A percentile compares a stretch with the other conserved stretches of the same genome.
Conservation (phyloP, 2,329 filamentous ascomycete genomes). For the Endocalyx cinctus region DNA sequence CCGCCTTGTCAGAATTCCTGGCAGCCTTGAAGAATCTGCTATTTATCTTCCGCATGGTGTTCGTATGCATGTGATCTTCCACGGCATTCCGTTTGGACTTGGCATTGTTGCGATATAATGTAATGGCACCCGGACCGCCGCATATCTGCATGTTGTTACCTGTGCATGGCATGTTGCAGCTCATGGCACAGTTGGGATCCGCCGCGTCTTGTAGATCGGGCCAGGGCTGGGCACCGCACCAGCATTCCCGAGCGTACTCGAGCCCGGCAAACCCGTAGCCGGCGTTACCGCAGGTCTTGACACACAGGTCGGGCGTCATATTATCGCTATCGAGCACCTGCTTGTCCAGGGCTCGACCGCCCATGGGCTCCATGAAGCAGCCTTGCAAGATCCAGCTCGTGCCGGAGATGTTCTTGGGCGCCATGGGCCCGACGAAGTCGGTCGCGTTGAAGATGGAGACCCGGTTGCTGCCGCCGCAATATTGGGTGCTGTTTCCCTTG, state of each 20-base stretch:
- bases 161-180: conserved; percentile 15
- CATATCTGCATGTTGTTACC: conserved; percentile 12
- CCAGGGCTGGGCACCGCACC: conserved; percentile 4
- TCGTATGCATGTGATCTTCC: too few relatives aligned
- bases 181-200: conserved; percentile 14
- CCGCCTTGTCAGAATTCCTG: too few relatives aligned
- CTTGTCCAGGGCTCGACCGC: conserved; percentile 3
- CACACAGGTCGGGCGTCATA: conserved; percentile 10
- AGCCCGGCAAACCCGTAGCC: conserved; percentile 7
- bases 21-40: too few relatives aligned
- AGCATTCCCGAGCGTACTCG: conserved; percentile 11
- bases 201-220: conserved; percentile 10
- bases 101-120: conserved; percentile 8
- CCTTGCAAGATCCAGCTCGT: conserved; percentile 5
- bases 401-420: conserved; percentile 2
- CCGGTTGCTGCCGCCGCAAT: conserved; percentile 6
- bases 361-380: conserved; percentile 11
- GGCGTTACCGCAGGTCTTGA: conserved; percentile 3
- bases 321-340: conserved; percentile 7
- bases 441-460: conserved; percentile 9
- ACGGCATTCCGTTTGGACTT: neutral
- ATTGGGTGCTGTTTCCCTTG: conserved; percentile 5
- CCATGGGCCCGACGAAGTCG: conserved; percentile 1
- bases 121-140: conserved; percentile 9
- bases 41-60: too few relatives aligned